phyloP scores from a whole-genome alignment of 2,329 filamentous ascomycete genomes.

The Monilinia laxa region DNA sequence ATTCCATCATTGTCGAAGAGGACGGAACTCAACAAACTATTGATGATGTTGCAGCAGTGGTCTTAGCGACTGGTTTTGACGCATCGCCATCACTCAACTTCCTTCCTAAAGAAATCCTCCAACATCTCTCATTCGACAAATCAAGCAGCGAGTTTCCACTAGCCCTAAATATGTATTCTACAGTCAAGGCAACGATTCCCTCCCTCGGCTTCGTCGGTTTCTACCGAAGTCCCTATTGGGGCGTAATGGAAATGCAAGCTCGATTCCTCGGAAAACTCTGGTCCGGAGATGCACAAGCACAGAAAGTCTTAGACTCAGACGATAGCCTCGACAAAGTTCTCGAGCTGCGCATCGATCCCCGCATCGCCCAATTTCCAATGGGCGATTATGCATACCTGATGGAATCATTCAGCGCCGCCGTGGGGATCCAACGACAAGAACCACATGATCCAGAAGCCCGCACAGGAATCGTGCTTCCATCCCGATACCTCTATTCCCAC shows the following conservation, averaged over 20 bases:
- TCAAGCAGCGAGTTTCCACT: constrained; percentile 52
- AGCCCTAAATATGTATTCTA: constrained; percentile 66
- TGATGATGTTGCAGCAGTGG: constrained; percentile 61
- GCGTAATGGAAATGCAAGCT: constrained; percentile 84
- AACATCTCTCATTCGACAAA: constrained; percentile 57
- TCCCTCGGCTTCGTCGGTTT: constrained; percentile 78
- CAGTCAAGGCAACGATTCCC: constrained; percentile 58
- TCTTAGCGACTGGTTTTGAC: constrained; percentile 76
- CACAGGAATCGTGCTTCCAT: constrained; percentile 45
- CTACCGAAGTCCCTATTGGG: constrained; percentile 83
- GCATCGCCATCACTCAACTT: constrained; percentile 63
- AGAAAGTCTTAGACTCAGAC: constrained; percentile 34
- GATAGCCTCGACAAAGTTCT: constrained; percentile 34
- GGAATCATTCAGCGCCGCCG: constrained; percentile 63
- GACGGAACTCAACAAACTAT: constrained; percentile 41
- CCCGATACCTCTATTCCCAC: constrained; percentile 47
- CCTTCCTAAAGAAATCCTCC: constrained; percentile 56
- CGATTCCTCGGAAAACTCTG: constrained; percentile 64
- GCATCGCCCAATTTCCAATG: constrained; percentile 74
- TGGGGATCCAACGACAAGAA: constrained; percentile 50
- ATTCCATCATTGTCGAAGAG: constrained; percentile 40
- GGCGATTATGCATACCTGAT: constrained; percentile 76
- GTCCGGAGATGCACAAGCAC: constrained; percentile 41
- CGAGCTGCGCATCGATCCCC: constrained; percentile 35
- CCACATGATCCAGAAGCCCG: constrained; percentile 41